Evolutionary conservation across 768 basidiomycete species (phyloP), one percentile per base, ranked within the genome.

Genomic region (Myochromella boudieri): DNA sequence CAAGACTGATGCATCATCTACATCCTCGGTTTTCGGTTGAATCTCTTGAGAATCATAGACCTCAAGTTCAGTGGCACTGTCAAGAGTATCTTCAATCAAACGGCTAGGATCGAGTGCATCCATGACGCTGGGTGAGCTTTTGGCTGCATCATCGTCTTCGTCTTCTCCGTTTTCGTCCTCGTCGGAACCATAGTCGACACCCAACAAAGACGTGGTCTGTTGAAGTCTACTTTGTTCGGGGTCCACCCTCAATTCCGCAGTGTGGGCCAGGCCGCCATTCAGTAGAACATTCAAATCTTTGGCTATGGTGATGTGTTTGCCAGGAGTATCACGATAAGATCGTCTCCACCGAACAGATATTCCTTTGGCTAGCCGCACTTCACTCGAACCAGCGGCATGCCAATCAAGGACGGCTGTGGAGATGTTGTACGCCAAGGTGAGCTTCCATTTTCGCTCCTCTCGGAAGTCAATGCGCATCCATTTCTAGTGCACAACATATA

Each of bases 381-480:
- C 84, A 17, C 68, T 69, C n/a, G 74, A 74, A 9, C 73, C 77
- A 18, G 87, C 83, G 42, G 78, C 74, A 61, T 95, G 91, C 92
- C 93, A 99, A 56, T 92, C 87, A 6, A 90, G 76, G 17, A 93
- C 86, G 20, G 90, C 80, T 24, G 81, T 82, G 1, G 91, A 87
- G 22, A 99, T 65, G 48, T 85, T 85, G 60, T 85, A 87, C 0
- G 97, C 95, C 21, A 91, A 61, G 2, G 85, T 84, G 33, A 87
- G 68, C 64, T 98, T 98, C 94, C 94, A 98, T 57, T 78, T 82
- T 31, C 90, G 77, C 60, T 99, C 97, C 65, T 98, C 95, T 15
- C 90, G 84, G 55, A 97, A 97, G 63, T 99, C 97, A 28, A 81
- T 80, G 21, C 91, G 87, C 81, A 99, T 87, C 97, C 97, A 99